Evolutionary conservation across 345 rosid species (phyloP).

Genomic region (Brassica carinata): DNA sequence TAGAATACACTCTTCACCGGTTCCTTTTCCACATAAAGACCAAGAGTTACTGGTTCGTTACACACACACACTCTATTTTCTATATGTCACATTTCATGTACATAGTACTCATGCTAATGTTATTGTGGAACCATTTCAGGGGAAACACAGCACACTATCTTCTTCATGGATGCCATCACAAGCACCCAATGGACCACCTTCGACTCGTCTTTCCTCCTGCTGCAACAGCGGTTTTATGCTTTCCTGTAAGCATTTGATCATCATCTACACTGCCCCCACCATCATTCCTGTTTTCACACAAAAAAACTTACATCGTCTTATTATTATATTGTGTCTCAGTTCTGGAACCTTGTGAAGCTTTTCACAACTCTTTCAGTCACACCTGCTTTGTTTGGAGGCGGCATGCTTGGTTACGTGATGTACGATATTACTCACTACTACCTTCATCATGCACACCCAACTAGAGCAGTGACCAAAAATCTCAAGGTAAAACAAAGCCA

Average conservation of each 20-base stretch:
- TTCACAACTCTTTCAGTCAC: constrained; percentile 66
- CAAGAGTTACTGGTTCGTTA: constrained; percentile 57
- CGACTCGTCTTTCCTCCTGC: constrained; percentile 94
- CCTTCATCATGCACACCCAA: constrained; percentile 92
- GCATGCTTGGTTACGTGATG: constrained; percentile 83
- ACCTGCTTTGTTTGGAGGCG: constrained; percentile 90
- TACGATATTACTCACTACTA: constrained; percentile 93
- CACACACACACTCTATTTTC: not conserved
- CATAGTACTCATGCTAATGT: constrained; percentile 17
- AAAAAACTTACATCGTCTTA: not conserved
- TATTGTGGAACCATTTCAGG: constrained; percentile 48
- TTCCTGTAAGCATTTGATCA: constrained; percentile 57
- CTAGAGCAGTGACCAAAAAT: constrained; percentile 50
- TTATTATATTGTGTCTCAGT: constrained; percentile 46
- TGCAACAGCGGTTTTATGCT: constrained; percentile 65
- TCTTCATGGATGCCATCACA: constrained; percentile 94
- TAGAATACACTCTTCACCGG: constrained; percentile 72
- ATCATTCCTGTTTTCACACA: not conserved
- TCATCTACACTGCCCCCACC: not conserved
- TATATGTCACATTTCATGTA: constrained; percentile 8
- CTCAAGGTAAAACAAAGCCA: constrained; percentile 68
- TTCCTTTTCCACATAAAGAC: constrained; percentile 78
- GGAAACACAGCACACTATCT: constrained; percentile 87
- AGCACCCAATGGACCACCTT: constrained; percentile 96
- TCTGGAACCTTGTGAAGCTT: constrained; percentile 67